Evolutionary conservation across 805 yeast genomes (phyloP).

Genomic region (Monosporozyma yasuniensis): DNA sequence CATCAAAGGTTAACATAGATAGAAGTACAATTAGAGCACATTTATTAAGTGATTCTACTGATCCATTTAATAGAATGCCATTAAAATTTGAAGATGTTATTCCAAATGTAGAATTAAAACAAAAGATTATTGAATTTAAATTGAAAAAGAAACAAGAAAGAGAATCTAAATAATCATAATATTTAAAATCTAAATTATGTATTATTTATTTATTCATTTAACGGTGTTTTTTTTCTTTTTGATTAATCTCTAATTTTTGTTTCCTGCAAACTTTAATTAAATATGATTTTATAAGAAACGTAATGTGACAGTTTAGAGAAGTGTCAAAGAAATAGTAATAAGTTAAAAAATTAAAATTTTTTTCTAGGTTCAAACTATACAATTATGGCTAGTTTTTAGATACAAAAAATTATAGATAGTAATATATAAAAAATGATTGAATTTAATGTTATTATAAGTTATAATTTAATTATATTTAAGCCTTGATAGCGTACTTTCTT

Average conservation of each 20-base stretch:
- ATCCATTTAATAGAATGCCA: constrained; percentile 94
- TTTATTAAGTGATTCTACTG: constrained; percentile 87
- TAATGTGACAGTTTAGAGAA: not conserved
- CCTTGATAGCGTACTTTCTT: constrained; percentile 98
- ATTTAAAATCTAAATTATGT: not conserved
- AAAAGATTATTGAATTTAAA: constrained; percentile 52
- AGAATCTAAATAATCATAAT: not conserved
- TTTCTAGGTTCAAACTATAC: constrained; percentile 1
- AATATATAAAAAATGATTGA: constrained; percentile 1
- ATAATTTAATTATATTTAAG: constrained; percentile 41
- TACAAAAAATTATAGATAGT: constrained; percentile 2
- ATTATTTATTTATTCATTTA: not conserved
- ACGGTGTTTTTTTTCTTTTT: not conserved
- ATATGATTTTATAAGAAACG: not conserved
- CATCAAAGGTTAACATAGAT: constrained; percentile 78
- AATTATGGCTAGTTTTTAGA: not conserved
- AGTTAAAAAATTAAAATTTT: not conserved
- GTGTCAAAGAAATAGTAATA: not conserved
- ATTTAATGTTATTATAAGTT: not conserved
- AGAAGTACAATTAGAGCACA: constrained; percentile 89
- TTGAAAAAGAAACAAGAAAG: constrained; percentile 31
- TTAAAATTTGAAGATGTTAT: constrained; percentile 78
- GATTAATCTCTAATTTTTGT: too few species aligned
- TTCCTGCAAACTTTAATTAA: not conserved
- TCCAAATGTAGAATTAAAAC: constrained; percentile 63